These are phyloP conservation scores for Cercospora brassicicola DNA, from an alignment of 2,329 filamentous ascomycete genomes.

Conservation along the genomic window DNA sequence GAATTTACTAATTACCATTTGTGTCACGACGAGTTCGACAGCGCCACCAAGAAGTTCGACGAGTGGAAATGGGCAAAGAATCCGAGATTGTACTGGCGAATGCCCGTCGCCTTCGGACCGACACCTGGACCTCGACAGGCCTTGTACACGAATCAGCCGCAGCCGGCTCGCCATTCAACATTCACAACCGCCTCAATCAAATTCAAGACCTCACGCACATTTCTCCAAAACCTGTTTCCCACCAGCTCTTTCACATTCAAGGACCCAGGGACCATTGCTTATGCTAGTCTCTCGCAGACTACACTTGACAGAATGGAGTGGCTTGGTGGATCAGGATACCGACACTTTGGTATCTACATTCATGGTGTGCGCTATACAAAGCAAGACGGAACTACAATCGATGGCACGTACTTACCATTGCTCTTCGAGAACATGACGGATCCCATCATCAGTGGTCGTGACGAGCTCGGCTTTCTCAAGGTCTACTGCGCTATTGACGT, in stretches of 20 bases:
- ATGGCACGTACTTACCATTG: constrained; percentile 58
- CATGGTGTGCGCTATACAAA: constrained; percentile 60
- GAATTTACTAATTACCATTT: constrained; percentile 36
- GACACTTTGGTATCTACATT: constrained; percentile 60
- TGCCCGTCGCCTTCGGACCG: constrained; percentile 47
- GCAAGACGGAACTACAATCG: constrained; percentile 50
- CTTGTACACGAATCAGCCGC: constrained; percentile 27
- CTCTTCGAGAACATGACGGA: constrained; percentile 61
- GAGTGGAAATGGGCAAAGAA: constrained; percentile 53
- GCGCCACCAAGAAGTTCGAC: constrained; percentile 53
- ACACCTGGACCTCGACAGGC: constrained; percentile 44
- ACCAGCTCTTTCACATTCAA: constrained; percentile 41
- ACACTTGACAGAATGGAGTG: constrained; percentile 55
- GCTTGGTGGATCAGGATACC: constrained; percentile 62
- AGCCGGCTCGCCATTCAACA: constrained; percentile 19
- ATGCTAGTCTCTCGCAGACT: constrained; percentile 43
- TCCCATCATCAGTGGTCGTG: constrained; percentile 60
- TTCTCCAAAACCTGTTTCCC: constrained; percentile 46
- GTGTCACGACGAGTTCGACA: constrained; percentile 56
- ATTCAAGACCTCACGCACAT: constrained; percentile 45
- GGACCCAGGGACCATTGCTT: constrained; percentile 41
- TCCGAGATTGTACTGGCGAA: constrained; percentile 41
- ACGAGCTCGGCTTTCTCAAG: constrained; percentile 64
- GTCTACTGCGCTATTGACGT: constrained; percentile 35
- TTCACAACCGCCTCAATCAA: constrained; percentile 45